Conservation (phyloP, 805 yeast genomes). For the Kodamaea nitidulidarum region DNA sequence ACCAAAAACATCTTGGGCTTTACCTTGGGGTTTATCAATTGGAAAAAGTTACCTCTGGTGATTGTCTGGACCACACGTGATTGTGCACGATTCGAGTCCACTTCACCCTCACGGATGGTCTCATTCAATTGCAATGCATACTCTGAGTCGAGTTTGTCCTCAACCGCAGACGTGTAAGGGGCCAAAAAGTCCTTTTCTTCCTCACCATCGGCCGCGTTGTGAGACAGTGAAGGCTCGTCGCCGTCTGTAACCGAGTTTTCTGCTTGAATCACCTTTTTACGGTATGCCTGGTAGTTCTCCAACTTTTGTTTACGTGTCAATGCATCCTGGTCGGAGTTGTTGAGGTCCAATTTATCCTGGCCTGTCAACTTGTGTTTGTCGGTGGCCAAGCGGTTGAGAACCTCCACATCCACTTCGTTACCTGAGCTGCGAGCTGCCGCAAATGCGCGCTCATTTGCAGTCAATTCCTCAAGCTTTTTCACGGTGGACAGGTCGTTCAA, state of each 20-base stretch:
- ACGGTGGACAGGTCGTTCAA: slow-evolving; percentile 45
- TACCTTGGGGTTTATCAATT: slow-evolving; percentile 40
- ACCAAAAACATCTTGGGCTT: slow-evolving; percentile 63
- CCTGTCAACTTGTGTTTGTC: slow-evolving; percentile 42
- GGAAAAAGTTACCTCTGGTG: slow-evolving; percentile 64
- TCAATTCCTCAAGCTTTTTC: slow-evolving; percentile 49
- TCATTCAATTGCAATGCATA: slow-evolving; percentile 53
- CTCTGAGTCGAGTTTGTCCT: slow-evolving; percentile 59
- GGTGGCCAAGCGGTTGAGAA: slow-evolving; percentile 28
- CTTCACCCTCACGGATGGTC: slow-evolving; percentile 50
- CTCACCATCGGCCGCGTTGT: slow-evolving; percentile 1
- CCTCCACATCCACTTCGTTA: slow-evolving; percentile 29
- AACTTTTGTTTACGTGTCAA: slow-evolving; percentile 46
- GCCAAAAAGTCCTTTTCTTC: slow-evolving; percentile 34
- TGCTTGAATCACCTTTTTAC: slow-evolving; percentile 58
- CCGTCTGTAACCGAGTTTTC: slow-evolving; percentile 27
- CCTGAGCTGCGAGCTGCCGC: slow-evolving; percentile 52
- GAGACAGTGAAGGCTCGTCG: slow-evolving; percentile 3
- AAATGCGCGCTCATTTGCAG: slow-evolving; percentile 57
- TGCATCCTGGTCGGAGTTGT: slow-evolving; percentile 44
- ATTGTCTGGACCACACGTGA: slow-evolving; percentile 66
- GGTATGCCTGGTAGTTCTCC: slow-evolving; percentile 55
- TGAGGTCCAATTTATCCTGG: slow-evolving; percentile 39
- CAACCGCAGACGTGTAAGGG: slow-evolving; percentile 68
- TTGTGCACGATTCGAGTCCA: slow-evolving; percentile 49